Evolutionary conservation across 352 stramenopile species (phyloP), one percentile per base, ranked within the genome.

Genomic region (Globisporangium spinosum): DNA sequence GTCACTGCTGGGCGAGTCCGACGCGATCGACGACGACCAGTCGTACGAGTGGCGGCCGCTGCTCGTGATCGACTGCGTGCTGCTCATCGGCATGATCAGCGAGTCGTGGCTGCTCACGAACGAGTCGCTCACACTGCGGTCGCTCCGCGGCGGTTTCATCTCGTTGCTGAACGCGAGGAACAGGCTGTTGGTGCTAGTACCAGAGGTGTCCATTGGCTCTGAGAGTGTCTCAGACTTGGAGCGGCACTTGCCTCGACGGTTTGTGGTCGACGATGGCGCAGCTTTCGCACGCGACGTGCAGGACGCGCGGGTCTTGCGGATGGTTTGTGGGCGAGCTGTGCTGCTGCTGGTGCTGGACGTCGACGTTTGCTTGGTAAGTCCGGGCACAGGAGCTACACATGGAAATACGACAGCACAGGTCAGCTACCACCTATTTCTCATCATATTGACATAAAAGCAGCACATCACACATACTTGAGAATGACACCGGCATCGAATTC

Each of bases 401-500:
- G 54, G 32, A 62, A n/a, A 29, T 32, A 45, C 2, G 12, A 23
- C 40, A 58, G 25, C 29, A 32, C 7, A 43, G 3, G 23, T 38
- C 53, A 70, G 54, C 29, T 25, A 57, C 7, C 35, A 49, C 13
- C 40, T 17, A 58, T 25, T 13, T 12, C 23, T 23, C 7, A 35
- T 34, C 54, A 23, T 35, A 10, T 7, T 58, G 20, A 34, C 9
- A 17, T 34, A 2, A n/a, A n/a, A 23, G 22, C 8, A 1, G 29
- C 4, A 20, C 49, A 54, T 6, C 43, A 25, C 20, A 32, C 71
- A 15, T 70, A 69, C 72, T 61, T 15, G 75, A 70, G 55, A 80
- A 77, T 0, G 75, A 77, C 7, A 92, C 75, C 0, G 86, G 86
- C 76, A 93, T 89, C 38, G 86, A 94, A 56, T 94, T 93, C 32